A percentile compares a stretch with the other conserved stretches of the same genome.
These are phyloP conservation scores for Acanthamoeba polyphaga DNA, from an alignment of 208 protist genomes.

Conservation along the genomic window DNA sequence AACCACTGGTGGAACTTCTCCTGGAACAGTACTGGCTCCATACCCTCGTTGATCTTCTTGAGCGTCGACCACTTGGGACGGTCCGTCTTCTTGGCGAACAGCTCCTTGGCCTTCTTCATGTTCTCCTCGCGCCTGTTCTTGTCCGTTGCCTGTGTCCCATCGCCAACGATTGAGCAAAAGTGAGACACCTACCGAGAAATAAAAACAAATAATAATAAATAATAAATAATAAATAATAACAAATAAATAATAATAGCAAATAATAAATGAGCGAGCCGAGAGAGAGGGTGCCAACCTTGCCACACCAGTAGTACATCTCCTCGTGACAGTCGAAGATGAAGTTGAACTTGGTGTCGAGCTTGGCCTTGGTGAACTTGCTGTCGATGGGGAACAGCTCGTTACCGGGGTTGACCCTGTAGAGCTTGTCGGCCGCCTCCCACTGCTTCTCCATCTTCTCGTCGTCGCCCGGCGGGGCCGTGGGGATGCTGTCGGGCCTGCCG, in stretches of 20 bases:
- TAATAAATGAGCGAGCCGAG: neutral
- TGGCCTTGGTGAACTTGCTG: conserved; percentile 41
- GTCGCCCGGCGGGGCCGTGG: conserved; percentile 25
- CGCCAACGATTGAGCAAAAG: neutral
- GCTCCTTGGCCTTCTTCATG: conserved; percentile 59
- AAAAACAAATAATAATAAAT: too few species aligned
- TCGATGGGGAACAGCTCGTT: conserved; percentile 55
- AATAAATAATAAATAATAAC: too few species aligned
- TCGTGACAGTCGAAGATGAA: conserved; percentile 57
- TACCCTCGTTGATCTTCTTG: conserved; percentile 71
- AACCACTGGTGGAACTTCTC: conserved; percentile 68
- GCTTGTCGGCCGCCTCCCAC: neutral
- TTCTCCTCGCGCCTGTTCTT: conserved; percentile 51
- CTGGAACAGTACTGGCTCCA: conserved; percentile 60
- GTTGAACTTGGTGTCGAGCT: conserved; percentile 60
- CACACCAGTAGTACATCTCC: conserved; percentile 65
- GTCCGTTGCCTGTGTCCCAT: neutral
- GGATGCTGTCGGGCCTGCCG: conserved; percentile 22
- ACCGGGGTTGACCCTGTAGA: conserved; percentile 54
- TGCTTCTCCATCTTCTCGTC: conserved; percentile 55
- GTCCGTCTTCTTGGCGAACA: conserved; percentile 25
- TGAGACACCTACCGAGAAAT: too few species aligned
- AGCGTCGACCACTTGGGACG: conserved; percentile 47
- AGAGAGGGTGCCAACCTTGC: neutral
- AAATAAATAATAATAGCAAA: neutral